A percentile compares a stretch with the other conserved stretches of the same genome.
These are phyloP conservation scores for Arabis alpina DNA, from an alignment of 345 rosid genomes.

Conservation along the genomic window DNA sequence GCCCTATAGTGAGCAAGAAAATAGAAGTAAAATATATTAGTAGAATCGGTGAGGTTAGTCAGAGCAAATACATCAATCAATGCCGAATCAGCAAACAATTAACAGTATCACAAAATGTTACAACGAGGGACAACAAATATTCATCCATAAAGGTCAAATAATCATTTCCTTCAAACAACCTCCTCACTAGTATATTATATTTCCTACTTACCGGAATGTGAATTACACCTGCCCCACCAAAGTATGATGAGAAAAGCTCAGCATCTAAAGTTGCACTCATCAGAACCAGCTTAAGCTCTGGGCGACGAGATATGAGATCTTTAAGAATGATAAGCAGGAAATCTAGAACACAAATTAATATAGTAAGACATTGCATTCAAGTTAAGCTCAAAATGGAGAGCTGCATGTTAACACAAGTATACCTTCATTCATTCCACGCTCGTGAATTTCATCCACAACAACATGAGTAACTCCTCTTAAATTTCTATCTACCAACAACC, in stretches of 20 bases:
- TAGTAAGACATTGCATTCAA: conserved; percentile 42
- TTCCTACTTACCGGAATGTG: conserved; percentile 74
- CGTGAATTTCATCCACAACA: conserved; percentile 95
- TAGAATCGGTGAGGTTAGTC: conserved; percentile 19
- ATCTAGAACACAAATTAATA: conserved; percentile 54
- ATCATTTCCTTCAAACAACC: conserved; percentile 9
- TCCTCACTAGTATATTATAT: conserved; percentile 22
- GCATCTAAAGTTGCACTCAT: conserved; percentile 97
- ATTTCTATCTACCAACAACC: conserved; percentile 82
- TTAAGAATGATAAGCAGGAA: conserved; percentile 91
- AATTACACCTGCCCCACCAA: conserved; percentile 77
- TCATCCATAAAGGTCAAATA: conserved; percentile 18
- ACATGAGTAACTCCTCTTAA: conserved; percentile 88
- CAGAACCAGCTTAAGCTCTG: conserved; percentile 80
- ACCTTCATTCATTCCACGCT: conserved; percentile 99
- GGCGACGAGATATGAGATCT: conserved; percentile 86
- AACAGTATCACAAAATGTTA: neutral
- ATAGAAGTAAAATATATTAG: neutral
- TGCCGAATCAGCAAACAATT: conserved; percentile 1
- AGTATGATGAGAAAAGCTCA: conserved; percentile 90
- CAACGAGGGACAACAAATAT: conserved; percentile 7
- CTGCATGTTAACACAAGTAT: conserved; percentile 35
- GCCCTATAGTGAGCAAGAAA: conserved; percentile 60
- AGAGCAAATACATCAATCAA: conserved; percentile 13
- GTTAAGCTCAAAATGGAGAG: conserved; percentile 30